Evolutionary conservation across 1,284 basidiomycete genomes (phyloP).

Genomic region (Papiliotrema flavescens): DNA sequence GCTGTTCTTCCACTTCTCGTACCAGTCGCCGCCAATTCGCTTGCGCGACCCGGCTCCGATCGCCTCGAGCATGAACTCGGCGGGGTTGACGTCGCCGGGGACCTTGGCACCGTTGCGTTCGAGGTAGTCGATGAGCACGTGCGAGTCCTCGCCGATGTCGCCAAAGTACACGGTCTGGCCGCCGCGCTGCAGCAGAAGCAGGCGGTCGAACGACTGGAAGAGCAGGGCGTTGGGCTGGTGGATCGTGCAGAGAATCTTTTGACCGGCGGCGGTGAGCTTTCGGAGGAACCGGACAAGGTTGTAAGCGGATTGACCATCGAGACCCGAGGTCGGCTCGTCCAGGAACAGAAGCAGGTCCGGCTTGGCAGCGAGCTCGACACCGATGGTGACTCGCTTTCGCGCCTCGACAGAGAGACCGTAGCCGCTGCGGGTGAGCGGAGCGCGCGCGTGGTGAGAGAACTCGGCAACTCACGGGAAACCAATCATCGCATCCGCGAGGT

Average conservation of each 20-base stretch:
- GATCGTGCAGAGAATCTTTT: slow-evolving; percentile 52
- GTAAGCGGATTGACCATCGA: slow-evolving; percentile 59
- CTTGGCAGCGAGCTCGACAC: slow-evolving; percentile 60
- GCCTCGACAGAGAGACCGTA: slow-evolving; percentile 56
- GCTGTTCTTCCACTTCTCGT: slow-evolving; percentile 64
- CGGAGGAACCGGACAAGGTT: slow-evolving; percentile 53
- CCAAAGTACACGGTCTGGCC: slow-evolving; percentile 53
- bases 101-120: slow-evolving; percentile 54
- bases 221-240: slow-evolving; percentile 54
- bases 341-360: slow-evolving; percentile 57
- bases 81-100: slow-evolving; percentile 55
- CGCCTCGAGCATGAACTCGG: slow-evolving; percentile 55
- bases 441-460: slow-evolving; percentile 34
- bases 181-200: slow-evolving; percentile 52
- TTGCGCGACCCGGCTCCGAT: slow-evolving; percentile 71
- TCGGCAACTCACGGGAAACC: slow-evolving; percentile 38
- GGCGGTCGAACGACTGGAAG: slow-evolving; percentile 56
- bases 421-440: slow-evolving; percentile 49
- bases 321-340: slow-evolving; percentile 57
- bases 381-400: slow-evolving; percentile 59
- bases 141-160: slow-evolving; percentile 54
- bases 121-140: slow-evolving; percentile 56
- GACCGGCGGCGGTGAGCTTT: slow-evolving; percentile 65
- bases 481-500: slow-evolving; percentile 54
- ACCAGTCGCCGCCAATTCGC: slow-evolving; percentile 67